Evolutionary conservation across 2,329 filamentous ascomycete species (phyloP), one percentile per base, ranked within the genome.

Genomic region (Fusarium proliferatum): DNA sequence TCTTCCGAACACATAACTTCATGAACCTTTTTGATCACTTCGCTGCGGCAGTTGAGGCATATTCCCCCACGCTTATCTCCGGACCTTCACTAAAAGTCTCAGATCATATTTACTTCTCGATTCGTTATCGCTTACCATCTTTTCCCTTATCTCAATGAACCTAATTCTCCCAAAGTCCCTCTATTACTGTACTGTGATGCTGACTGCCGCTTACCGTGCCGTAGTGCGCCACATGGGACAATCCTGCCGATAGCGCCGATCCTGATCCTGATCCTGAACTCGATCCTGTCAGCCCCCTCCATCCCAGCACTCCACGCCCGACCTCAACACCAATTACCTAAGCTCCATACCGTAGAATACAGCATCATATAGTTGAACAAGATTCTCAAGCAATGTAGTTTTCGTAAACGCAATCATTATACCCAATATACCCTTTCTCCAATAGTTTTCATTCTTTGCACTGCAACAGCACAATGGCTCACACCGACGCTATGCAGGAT

Each of bases 231-330:
- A 38, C 34, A 28, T 41, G 51, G 34, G 51, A 55, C 34, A 55
- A 55, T 55, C 51, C 51, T 55, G 51, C 51, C 19, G 51, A 53
- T 39, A 53, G 51, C 17, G 23, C 55, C 33, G 33, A 59, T 59
- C 56, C 56, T 51, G 56, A 59, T 51, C 56, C 56, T 59, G 56
- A 59, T 59, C 56, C 56, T 59, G 23, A 59, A 28, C 42, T 45
- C 51, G 42, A 59, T 59, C 42, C 42, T 59, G 42, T 51, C 56
- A 59, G 33, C 42, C 45, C 23, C 23, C 33, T 16, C 30, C 16
- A 13, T 9, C 33, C 13, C 12, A 23, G 11, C 21, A 8, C 46
- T 49, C 19, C 34, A 28, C n/a, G 11, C 9, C 51, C 34, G 34
- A 17, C 51, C 15, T 41, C 5, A 55, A 41, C 34, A 28, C 34